Evolutionary conservation across 371 early-diverging fungal species (phyloP).

Genomic region (Smittium mucronatum): DNA sequence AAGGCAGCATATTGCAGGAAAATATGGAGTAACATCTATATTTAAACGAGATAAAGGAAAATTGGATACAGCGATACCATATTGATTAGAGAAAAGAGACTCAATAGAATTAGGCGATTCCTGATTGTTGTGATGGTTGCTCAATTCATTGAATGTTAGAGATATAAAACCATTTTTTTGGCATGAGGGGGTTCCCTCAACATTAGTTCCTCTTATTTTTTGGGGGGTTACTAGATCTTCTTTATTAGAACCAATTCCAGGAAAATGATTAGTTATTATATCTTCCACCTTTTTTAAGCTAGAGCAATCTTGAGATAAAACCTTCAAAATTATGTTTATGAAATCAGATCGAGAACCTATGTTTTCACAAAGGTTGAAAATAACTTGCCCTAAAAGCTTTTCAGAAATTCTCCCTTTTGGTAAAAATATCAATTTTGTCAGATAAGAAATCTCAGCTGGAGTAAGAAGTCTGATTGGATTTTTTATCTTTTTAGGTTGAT

Average conservation of each 20-base stretch:
- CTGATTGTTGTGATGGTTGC: too few species aligned
- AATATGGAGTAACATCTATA: background rate
- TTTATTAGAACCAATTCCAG: background rate
- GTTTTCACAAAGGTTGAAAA: slow-evolving; percentile 84
- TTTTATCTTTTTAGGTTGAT: too few species aligned
- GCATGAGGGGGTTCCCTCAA: too few species aligned
- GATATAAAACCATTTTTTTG: too few species aligned
- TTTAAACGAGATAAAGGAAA: background rate
- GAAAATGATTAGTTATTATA: slow-evolving; percentile 17
- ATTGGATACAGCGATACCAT: background rate
- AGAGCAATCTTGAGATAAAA: slow-evolving; percentile 50
- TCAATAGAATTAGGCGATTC: too few species aligned
- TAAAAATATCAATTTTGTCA: slow-evolving; percentile 57
- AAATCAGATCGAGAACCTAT: slow-evolving; percentile 72
- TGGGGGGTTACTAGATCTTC: too few species aligned
- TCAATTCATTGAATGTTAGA: too few species aligned
- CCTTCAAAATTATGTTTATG: slow-evolving; percentile 67
- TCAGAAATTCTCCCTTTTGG: slow-evolving; percentile 47
- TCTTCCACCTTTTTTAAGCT: slow-evolving; percentile 25
- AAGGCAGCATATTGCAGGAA: slow-evolving; percentile 57
- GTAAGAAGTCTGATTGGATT: slow-evolving; percentile 64
- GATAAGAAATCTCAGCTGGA: slow-evolving; percentile 58
- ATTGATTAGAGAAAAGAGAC: background rate
- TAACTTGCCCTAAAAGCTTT: slow-evolving; percentile 49
- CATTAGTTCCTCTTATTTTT: too few species aligned